Conservation (phyloP, 2,329 filamentous ascomycete species). For the Penicillium corylophilum region DNA sequence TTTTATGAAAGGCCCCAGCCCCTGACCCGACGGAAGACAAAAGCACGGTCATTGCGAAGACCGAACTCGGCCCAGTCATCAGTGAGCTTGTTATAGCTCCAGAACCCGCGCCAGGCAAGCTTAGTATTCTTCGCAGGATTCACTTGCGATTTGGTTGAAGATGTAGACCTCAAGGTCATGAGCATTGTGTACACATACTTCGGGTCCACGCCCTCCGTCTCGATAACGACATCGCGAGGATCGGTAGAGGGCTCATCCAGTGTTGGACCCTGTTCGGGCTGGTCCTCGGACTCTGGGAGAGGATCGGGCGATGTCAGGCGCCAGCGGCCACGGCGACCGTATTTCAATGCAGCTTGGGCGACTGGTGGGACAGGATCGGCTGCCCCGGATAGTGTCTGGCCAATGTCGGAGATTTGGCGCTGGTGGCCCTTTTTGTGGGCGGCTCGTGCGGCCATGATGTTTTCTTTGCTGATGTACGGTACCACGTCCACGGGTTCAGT, state of each 20-base stretch:
- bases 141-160: slow-evolving; percentile 48
- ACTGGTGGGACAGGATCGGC: slow-evolving; percentile 37
- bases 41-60: slow-evolving; percentile 60
- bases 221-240: slow-evolving; percentile 67
- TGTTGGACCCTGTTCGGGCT: slow-evolving; percentile 30
- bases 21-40: slow-evolving; percentile 62
- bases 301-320: slow-evolving; percentile 55
- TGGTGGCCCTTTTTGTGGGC: slow-evolving; percentile 35
- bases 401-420: slow-evolving; percentile 43
- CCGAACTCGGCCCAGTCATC: slow-evolving; percentile 87
- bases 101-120: slow-evolving; percentile 82
- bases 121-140: slow-evolving; percentile 74
- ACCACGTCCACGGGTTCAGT: slow-evolving; percentile 84
- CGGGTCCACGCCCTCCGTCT: slow-evolving; percentile 76
- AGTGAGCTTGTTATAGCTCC: slow-evolving; percentile 84
- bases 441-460: slow-evolving; percentile 50
- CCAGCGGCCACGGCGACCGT: slow-evolving; percentile 67
- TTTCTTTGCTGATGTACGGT: slow-evolving; percentile 72
- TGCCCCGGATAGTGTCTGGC: slow-evolving; percentile 28
- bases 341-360: slow-evolving; percentile 62
- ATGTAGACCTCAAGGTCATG: slow-evolving; percentile 61
- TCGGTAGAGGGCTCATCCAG: slow-evolving; percentile 27
- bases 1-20: slow-evolving; percentile 52
- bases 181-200: slow-evolving; percentile 88
- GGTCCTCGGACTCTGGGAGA: slow-evolving; percentile 18